A percentile compares a stretch with the other conserved stretches of the same genome.
Conservation (phyloP, 441 rosid genomes). For the Syzygium malaccense region DNA sequence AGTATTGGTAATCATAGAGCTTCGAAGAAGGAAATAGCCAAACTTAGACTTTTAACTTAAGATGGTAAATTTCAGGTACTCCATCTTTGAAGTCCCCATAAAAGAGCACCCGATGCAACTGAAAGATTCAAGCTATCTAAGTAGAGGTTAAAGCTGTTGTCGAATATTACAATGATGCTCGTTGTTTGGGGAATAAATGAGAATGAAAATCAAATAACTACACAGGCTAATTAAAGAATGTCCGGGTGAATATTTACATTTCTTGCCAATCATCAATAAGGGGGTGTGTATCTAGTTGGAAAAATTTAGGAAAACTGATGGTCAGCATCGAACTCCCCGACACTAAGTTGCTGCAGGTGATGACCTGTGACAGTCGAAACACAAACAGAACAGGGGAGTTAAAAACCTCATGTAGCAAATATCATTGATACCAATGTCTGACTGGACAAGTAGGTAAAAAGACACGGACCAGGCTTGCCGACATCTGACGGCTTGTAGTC, state of each 20-base stretch:
- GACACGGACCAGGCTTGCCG: slow-evolving; percentile 71
- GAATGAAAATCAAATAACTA: background rate
- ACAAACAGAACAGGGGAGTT: background rate
- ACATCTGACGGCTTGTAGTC: slow-evolving; percentile 74
- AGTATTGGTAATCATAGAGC: background rate
- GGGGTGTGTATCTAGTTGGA: background rate
- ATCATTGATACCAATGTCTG: background rate
- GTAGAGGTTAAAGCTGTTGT: background rate
- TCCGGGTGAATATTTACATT: background rate
- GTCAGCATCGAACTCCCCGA: background rate
- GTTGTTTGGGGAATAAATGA: background rate
- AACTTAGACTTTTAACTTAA: background rate
- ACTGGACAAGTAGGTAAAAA: background rate
- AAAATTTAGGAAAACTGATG: background rate
- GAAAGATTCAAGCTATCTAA: background rate
- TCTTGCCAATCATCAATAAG: background rate
- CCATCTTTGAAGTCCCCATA: background rate
- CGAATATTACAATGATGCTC: background rate
- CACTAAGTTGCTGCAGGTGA: slow-evolving; percentile 26
- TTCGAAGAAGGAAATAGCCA: background rate
- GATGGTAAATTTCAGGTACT: background rate
- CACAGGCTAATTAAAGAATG: background rate
- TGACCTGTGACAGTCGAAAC: slow-evolving; percentile 31
- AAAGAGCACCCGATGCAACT: background rate
- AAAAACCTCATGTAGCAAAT: background rate